Conservation (phyloP, 805 yeast species). For the Hanseniaspora jakobsenii region DNA sequence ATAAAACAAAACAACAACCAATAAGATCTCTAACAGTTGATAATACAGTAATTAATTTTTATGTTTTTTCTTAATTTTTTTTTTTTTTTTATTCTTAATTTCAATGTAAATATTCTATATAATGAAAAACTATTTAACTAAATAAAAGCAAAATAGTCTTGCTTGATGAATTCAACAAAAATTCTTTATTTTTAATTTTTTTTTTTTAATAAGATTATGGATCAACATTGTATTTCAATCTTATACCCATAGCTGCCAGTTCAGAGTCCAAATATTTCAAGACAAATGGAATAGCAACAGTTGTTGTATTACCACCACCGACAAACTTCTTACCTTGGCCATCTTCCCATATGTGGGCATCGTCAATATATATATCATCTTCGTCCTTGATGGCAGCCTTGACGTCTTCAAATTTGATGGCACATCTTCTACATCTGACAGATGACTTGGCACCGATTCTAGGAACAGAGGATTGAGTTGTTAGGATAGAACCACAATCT, state of each 20-base stretch:
- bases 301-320: constrained; percentile 89
- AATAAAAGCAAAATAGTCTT: too few species aligned
- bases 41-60: too few species aligned
- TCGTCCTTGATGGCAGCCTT: constrained; percentile 30
- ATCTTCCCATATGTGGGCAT: constrained; percentile 87
- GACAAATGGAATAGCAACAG: constrained; percentile 93
- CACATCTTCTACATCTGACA: constrained; percentile 84
- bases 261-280: constrained; percentile 90
- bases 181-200: background rate
- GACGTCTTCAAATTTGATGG: constrained; percentile 52
- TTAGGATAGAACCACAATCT: constrained; percentile 80
- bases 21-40: too few species aligned
- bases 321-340: constrained; percentile 84
- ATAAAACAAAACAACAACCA: too few species aligned
- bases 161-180: too few species aligned
- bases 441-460: constrained; percentile 71
- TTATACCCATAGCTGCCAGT: constrained; percentile 94
- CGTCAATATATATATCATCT: constrained; percentile 39
- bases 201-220: constrained; percentile 30
- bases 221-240: constrained; percentile 75
- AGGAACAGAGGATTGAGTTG: constrained; percentile 85
- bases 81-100: too few species aligned
- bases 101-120: too few species aligned
- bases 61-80: too few species aligned
- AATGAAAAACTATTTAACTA: too few species aligned